Evolutionary conservation across 148 eudicot species (phyloP).

Genomic region (Rhododendron henanense): DNA sequence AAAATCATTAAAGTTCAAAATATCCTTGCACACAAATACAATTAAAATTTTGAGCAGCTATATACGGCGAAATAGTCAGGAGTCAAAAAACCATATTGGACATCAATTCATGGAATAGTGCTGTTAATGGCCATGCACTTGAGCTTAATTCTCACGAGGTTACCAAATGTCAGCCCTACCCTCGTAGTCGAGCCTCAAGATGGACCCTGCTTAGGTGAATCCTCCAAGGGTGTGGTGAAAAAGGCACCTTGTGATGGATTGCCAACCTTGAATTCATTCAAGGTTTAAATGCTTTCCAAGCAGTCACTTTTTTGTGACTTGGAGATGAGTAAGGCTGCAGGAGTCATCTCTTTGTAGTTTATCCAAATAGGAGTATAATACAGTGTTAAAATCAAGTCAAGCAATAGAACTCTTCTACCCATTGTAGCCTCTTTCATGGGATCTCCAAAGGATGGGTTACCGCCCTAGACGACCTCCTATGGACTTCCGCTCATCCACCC

Average conservation of each 20-base stretch:
- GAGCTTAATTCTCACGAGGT: not conserved
- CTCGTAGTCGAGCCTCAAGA: not conserved
- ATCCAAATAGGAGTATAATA: not conserved
- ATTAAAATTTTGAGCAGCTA: not conserved
- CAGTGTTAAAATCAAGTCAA: not conserved
- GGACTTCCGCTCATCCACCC: not conserved
- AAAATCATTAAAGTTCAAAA: not conserved
- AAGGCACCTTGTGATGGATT: not conserved
- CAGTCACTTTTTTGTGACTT: not conserved
- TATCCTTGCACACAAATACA: not conserved
- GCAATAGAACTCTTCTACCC: not conserved
- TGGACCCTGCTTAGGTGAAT: not conserved
- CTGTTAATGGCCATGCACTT: not conserved
- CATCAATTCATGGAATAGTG: not conserved
- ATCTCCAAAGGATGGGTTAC: not conserved
- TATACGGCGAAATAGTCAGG: not conserved
- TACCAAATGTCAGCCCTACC: not conserved
- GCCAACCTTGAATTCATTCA: not conserved
- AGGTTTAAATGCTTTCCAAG: not conserved
- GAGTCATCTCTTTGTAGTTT: not conserved
- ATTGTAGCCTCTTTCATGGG: not conserved
- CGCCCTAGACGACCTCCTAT: too few species aligned
- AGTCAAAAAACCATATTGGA: not conserved
- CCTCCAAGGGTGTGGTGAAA: not conserved
- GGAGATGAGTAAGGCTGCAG: not conserved